A percentile compares a stretch with the other conserved stretches of the same genome.
phyloP scores from a whole-genome alignment of 2,329 filamentous ascomycete species.

The Epichloe aotearoae region DNA sequence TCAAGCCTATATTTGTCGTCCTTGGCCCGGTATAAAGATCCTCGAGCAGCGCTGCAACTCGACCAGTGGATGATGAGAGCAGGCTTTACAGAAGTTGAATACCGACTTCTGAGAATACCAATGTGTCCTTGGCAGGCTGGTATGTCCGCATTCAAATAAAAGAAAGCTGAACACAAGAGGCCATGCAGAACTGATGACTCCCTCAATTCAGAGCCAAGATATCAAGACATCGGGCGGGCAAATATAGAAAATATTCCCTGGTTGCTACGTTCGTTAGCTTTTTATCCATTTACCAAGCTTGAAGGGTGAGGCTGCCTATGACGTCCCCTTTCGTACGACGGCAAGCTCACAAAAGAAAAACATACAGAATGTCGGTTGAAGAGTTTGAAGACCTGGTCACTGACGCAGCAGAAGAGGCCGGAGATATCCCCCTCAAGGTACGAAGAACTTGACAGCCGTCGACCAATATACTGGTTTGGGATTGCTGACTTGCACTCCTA shows the following conservation, averaged over 20 bases:
- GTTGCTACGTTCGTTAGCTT: slow-evolving; percentile 39
- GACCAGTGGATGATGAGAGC: slow-evolving; percentile 43
- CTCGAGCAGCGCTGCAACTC: slow-evolving; percentile 48
- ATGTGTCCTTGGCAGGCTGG: slow-evolving; percentile 58
- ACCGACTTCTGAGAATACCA: slow-evolving; percentile 50
- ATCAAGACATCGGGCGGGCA: slow-evolving; percentile 37
- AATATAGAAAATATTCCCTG: slow-evolving; percentile 42
- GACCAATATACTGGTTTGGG: not conserved
- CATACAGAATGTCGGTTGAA: slow-evolving; percentile 38
- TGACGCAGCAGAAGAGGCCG: slow-evolving; percentile 40
- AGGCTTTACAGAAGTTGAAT: slow-evolving; percentile 57
- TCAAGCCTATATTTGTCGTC: slow-evolving; percentile 50
- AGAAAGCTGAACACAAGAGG: not conserved
- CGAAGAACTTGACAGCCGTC: not conserved
- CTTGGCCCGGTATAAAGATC: slow-evolving; percentile 51
- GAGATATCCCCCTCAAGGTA: slow-evolving; percentile 43
- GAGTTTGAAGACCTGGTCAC: slow-evolving; percentile 44
- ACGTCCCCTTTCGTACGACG: not conserved
- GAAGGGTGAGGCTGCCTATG: slow-evolving; percentile 26
- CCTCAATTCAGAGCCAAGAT: slow-evolving; percentile 29
- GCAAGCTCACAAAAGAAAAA: not conserved
- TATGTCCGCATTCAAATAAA: slow-evolving; percentile 21
- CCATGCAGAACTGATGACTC: not conserved
- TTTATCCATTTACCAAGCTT: slow-evolving; percentile 42
- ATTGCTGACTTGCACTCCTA: not conserved